Conservation (phyloP, 306 rosid species). For the Canavalia ensiformis region DNA sequence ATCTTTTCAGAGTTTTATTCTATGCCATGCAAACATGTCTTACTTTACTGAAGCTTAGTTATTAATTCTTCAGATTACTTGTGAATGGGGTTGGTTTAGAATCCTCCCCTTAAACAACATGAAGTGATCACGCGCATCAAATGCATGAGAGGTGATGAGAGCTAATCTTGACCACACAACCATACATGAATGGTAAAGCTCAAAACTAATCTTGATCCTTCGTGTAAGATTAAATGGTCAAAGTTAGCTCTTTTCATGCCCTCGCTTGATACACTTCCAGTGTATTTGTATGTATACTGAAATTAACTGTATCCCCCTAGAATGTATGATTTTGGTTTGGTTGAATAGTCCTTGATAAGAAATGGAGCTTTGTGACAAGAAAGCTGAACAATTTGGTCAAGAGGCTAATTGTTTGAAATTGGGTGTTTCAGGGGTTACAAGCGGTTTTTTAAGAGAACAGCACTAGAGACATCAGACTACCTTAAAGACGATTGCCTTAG, state of each 20-base stretch:
- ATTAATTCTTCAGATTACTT: slow-evolving; percentile 24
- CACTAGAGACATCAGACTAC: slow-evolving; percentile 79
- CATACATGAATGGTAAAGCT: slow-evolving; percentile 27
- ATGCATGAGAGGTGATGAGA: slow-evolving; percentile 5
- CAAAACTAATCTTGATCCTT: not conserved
- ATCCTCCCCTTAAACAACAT: not conserved
- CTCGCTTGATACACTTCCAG: not conserved
- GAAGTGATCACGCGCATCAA: not conserved
- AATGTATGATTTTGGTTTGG: not conserved
- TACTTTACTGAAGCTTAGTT: not conserved
- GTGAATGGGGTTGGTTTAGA: slow-evolving; percentile 16
- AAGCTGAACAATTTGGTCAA: not conserved
- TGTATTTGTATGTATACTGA: not conserved
- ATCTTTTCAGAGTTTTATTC: not conserved
- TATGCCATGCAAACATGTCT: not conserved
- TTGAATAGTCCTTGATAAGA: not conserved
- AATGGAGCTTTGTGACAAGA: slow-evolving; percentile 31
- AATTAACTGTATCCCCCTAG: not conserved
- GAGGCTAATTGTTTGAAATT: slow-evolving; percentile 40
- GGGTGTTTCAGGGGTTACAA: slow-evolving; percentile 83
- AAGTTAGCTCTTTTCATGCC: not conserved
- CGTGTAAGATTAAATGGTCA: slow-evolving; percentile 4
- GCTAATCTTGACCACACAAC: slow-evolving; percentile 18
- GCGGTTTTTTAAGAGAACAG: slow-evolving; percentile 77
- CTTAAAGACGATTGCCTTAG: slow-evolving; percentile 83